These are phyloP conservation scores for Solanum arcanum DNA, from an alignment of 257 asterid species.

Conservation along the genomic window DNA sequence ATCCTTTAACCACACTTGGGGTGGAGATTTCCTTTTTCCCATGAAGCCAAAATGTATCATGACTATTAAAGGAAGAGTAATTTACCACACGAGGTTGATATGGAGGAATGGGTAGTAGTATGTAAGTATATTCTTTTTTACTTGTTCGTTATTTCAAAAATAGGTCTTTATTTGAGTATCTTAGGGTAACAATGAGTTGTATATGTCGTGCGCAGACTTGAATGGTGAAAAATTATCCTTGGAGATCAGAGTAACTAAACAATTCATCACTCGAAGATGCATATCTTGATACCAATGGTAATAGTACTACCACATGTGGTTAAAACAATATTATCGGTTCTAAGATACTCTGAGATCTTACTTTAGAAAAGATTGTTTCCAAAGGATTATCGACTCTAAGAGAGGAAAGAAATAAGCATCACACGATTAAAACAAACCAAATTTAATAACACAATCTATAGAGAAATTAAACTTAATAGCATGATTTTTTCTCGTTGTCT, in stretches of 20 bases:
- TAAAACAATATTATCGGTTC: not conserved
- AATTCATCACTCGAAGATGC: not conserved
- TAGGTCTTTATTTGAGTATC: not conserved
- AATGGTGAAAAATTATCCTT: not conserved
- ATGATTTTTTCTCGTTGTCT: not conserved
- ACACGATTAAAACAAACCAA: not conserved
- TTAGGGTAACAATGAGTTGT: not conserved
- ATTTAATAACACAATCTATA: not conserved
- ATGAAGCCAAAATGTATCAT: not conserved
- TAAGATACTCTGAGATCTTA: no score
- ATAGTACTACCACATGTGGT: not conserved
- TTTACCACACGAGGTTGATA: not conserved
- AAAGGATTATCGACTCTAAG: not conserved
- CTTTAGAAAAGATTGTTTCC: no score
- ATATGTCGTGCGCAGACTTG: not conserved
- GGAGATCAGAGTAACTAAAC: not conserved
- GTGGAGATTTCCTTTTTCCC: not conserved
- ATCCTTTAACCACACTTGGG: not conserved
- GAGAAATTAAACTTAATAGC: not conserved
- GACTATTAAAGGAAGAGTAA: not conserved
- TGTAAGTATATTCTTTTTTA: not conserved
- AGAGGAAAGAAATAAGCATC: not conserved
- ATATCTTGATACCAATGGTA: not conserved
- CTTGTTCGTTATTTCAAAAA: not conserved
- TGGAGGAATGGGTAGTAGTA: not conserved